Base-by-base conservation (phyloP, 2,329 filamentous ascomycete genomes). In the Scorias spongiosa region DNA sequence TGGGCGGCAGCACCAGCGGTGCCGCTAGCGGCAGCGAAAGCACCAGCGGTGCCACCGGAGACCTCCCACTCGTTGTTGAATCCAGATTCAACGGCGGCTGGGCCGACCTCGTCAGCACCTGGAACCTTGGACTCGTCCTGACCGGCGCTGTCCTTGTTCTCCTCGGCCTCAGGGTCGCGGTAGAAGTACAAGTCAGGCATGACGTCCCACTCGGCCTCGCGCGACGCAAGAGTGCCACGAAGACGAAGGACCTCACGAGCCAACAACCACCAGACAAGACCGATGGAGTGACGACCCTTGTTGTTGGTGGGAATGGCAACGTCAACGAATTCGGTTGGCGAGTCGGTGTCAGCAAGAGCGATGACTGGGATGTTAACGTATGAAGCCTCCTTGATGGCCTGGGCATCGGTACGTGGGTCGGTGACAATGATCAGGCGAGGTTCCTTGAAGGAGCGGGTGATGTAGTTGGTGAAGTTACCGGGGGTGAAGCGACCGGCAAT, bases 381-480 rank as follows among this genome's bases (percentile, higher is more conserved):
- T 66, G 83, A 91, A 67, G 93, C 91, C 78, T 98, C 91, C 83
- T 95, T 96, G 81, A 98, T 98, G 66, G 91, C 91, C 81, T 98
- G 91, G 68, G 91, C 86, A 65, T 98, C 91, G 76, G 93, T 98
- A 73, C 93, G 89, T 63, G 91, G 91, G 71, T 98, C 91, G 74
- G 91, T 98, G 65, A 98, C 91, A 68, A 98, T 81, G 72, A 98
- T 96, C 66, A 98, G 79, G 71, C 93, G 93, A 66, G 91, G 91
- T 78, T 98, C 91, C 82, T 95, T 95, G 87, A 98, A 98, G 56
- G 91, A 96, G 66, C 91, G 89, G 71, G 93, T 98, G 83, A 98
- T 98, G 84, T 98, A 98, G 81, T 98, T 98, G 79, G 91, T 98
- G 83, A 98, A 98, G 72, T 89, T 94, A 84, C 91, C 91, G 68